phyloP scores from a whole-genome alignment of 768 basidiomycete genomes.

The Leccinellum rugosiceps region DNA sequence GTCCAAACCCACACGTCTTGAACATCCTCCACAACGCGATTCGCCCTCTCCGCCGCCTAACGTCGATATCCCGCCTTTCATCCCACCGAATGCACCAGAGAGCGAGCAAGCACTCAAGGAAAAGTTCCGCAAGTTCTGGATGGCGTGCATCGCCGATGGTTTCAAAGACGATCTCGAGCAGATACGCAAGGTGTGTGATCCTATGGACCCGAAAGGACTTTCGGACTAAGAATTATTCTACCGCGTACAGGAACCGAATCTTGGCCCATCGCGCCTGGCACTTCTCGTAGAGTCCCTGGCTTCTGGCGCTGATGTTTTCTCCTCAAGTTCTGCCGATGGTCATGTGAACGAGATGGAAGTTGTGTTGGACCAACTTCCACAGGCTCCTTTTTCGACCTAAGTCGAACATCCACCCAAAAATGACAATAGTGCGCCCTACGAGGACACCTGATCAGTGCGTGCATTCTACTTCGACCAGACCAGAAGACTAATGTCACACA shows the following conservation, averaged over 20 bases:
- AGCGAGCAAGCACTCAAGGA: conserved; percentile 57
- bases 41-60: conserved; percentile 25
- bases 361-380: conserved; percentile 44
- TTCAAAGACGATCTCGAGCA: conserved; percentile 83
- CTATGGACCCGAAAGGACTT: not conserved
- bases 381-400: not conserved
- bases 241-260: conserved; percentile 53
- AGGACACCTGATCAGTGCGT: not conserved
- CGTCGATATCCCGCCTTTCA: conserved; percentile 52
- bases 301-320: conserved; percentile 72
- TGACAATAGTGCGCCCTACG: not conserved
- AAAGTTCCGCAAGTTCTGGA: conserved; percentile 82
- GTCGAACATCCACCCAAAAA: not conserved
- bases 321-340: conserved; percentile 36
- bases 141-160: conserved; percentile 76
- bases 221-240: not conserved
- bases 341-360: conserved; percentile 71
- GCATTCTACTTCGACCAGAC: not conserved
- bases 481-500: not conserved
- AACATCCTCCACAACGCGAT: conserved; percentile 12
- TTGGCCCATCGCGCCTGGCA: conserved; percentile 63
- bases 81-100: conserved; percentile 38
- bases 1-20: not conserved
- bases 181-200: conserved; percentile 63
- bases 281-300: conserved; percentile 82